A percentile compares a stretch with the other conserved stretches of the same genome.
phyloP scores from a whole-genome alignment of 2,329 filamentous ascomycete genomes.

The Cladorrhinum sp. region DNA sequence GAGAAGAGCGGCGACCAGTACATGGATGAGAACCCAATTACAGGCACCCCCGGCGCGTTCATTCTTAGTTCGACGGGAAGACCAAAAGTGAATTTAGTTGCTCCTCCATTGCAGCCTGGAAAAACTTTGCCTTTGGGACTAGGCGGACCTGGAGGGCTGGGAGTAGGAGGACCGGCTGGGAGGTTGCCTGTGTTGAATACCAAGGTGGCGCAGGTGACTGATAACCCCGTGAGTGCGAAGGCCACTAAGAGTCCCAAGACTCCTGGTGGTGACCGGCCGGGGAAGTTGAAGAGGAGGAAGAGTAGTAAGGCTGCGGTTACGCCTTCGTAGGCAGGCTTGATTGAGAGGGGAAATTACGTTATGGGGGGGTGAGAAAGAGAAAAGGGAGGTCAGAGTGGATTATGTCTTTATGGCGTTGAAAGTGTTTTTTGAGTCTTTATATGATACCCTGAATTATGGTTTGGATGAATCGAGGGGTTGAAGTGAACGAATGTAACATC shows the following conservation, averaged over 20 bases:
- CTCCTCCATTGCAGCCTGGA: not conserved
- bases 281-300: constrained; percentile 47
- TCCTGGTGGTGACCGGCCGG: constrained; percentile 30
- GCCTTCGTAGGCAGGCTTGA: no score
- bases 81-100: constrained; percentile 11
- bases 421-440: no score
- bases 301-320: constrained; percentile 43
- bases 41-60: constrained; percentile 63
- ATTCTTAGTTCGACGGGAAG: constrained; percentile 60
- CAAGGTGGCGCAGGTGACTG: constrained; percentile 38
- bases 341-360: not conserved
- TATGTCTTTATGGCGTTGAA: no score
- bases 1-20: constrained; percentile 61
- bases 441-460: no score
- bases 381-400: no score
- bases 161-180: constrained; percentile 26
- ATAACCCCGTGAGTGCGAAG: constrained; percentile 28
- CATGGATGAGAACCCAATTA: constrained; percentile 67
- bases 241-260: constrained; percentile 47
- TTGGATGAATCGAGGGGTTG: no score
- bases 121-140: constrained; percentile 25
- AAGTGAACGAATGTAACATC: no score
- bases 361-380: no score
- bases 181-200: constrained; percentile 38
- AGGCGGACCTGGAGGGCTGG: constrained; percentile 15